Evolutionary conservation across 257 asterid species (phyloP).

Genomic region (Pogostemon cablin): DNA sequence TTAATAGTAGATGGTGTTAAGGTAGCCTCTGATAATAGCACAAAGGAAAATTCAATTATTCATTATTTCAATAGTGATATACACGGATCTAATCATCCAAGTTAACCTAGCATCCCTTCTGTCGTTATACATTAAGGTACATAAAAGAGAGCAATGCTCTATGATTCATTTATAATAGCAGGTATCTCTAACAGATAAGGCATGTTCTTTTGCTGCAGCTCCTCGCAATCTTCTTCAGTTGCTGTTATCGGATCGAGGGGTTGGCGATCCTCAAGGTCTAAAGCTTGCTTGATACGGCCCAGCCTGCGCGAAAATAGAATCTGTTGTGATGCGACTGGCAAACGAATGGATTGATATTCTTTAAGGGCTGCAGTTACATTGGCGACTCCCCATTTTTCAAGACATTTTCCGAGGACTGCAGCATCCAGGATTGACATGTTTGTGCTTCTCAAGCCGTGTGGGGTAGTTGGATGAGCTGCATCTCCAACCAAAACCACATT

Average conservation of each 20-base stretch:
- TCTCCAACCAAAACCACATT: conserved; percentile 80
- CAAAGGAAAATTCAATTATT: conserved; percentile 9
- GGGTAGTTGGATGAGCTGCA: conserved; percentile 93
- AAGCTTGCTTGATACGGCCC: conserved; percentile 79
- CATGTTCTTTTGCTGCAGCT: conserved; percentile 73
- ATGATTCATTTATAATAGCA: conserved; percentile 36
- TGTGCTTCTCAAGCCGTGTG: conserved; percentile 92
- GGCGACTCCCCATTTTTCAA: conserved; percentile 61
- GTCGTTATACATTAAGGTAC: background rate
- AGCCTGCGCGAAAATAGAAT: conserved; percentile 65
- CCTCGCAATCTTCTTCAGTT: conserved; percentile 54
- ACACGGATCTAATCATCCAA: conserved; percentile 14
- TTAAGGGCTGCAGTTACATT: conserved; percentile 56
- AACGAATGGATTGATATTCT: conserved; percentile 68
- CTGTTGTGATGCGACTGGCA: conserved; percentile 64
- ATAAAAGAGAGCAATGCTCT: conserved; percentile 15
- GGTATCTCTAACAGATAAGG: conserved; percentile 65
- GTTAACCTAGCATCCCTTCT: conserved; percentile 17
- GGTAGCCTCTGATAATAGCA: background rate
- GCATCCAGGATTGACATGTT: conserved; percentile 92
- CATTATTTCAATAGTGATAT: conserved; percentile 6
- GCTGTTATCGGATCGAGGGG: conserved; percentile 52
- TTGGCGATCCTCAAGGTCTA: conserved; percentile 38
- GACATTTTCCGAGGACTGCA: conserved; percentile 74
- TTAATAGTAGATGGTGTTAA: background rate